Evolutionary conservation across 495 filamentous ascomycete genomes (phyloP).

Genomic region (Hypomontagnella monticulosa): DNA sequence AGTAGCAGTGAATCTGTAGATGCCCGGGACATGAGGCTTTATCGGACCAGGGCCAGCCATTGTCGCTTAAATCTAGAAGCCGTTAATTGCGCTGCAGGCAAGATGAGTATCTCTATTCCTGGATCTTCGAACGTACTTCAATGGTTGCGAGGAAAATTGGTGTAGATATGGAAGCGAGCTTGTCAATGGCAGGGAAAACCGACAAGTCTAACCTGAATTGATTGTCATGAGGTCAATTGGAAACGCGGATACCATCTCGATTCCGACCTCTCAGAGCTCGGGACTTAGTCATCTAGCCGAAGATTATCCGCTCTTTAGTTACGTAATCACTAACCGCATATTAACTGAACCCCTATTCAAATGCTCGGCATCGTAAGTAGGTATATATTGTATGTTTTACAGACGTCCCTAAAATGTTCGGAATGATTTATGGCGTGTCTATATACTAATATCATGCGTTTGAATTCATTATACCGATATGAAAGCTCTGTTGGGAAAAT

Average conservation of each 20-base stretch:
- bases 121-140: not conserved
- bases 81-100: not conserved
- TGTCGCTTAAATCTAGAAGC: slow-evolving; percentile 22
- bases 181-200: slow-evolving; percentile 2
- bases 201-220: not conserved
- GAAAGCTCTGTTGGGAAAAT: no score
- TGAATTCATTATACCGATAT: no score
- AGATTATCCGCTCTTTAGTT: not conserved
- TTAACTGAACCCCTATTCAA: no score
- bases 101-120: no score
- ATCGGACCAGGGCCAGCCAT: slow-evolving; percentile 41
- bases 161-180: slow-evolving; percentile 3
- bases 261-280: not conserved
- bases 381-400: no score
- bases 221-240: slow-evolving; percentile 16
- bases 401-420: no score
- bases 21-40: slow-evolving; percentile 70
- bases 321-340: no score
- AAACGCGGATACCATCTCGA: not conserved
- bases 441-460: no score
- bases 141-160: not conserved
- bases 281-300: slow-evolving; percentile 4
- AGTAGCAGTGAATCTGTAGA: slow-evolving; percentile 87
- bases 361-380: no score
- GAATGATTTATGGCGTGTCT: no score